phyloP scores from a whole-genome alignment of 106 monocot species.

The Triglochin maritima region DNA sequence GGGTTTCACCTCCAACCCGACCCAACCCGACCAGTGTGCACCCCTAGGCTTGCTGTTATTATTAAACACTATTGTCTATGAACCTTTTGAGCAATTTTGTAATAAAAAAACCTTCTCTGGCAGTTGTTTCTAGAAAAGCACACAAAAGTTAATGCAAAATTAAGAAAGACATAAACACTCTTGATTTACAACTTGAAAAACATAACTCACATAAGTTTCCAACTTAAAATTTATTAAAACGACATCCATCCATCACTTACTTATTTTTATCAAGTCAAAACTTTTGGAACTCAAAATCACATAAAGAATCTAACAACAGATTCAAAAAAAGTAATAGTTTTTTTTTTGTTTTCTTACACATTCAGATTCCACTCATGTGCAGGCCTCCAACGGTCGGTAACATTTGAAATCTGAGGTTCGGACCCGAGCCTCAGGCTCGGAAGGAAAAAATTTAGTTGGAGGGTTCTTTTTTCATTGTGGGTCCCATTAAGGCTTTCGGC shows the following conservation, averaged over 20 bases:
- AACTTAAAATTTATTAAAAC: neutral
- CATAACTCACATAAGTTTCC: too few relatives aligned
- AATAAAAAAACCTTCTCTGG: too few relatives aligned
- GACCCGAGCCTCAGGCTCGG: slow-evolving; percentile 1
- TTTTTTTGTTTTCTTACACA: neutral
- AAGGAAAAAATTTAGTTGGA: neutral
- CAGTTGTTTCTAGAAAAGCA: too few relatives aligned
- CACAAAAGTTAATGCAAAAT: too few relatives aligned
- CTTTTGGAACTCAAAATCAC: neutral
- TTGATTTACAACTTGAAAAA: too few relatives aligned
- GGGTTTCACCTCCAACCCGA: too few relatives aligned
- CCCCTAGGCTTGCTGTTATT: too few relatives aligned
- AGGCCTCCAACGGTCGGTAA: slow-evolving; percentile 6
- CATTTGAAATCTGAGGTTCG: neutral
- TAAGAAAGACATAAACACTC: too few relatives aligned
- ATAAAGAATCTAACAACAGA: neutral
- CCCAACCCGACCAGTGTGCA: too few relatives aligned
- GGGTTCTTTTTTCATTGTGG: neutral
- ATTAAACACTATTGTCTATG: too few relatives aligned
- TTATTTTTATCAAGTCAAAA: neutral
- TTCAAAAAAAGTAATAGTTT: neutral
- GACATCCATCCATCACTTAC: neutral
- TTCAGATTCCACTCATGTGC: neutral
- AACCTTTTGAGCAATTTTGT: too few relatives aligned
- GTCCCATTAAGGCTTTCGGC: neutral